These are phyloP conservation scores for Nidularia pulvinata DNA, from an alignment of 768 basidiomycete species.

Conservation along the genomic window DNA sequence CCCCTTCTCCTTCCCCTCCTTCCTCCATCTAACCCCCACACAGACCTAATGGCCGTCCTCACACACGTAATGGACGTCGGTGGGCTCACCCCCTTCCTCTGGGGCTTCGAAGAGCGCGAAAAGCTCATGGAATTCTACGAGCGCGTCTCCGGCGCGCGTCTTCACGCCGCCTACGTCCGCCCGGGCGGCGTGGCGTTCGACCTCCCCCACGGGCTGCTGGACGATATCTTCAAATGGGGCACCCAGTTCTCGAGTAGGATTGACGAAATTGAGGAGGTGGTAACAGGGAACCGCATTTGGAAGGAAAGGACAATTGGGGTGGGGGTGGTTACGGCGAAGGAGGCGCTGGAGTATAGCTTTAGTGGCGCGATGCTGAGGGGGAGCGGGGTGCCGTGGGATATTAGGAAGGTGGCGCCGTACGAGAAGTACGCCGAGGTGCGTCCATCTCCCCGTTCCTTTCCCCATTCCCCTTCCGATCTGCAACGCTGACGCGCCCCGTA, in stretches of 20 bases:
- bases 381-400: constrained; percentile 93
- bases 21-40: constrained; percentile 21
- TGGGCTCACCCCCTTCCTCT: constrained; percentile 97
- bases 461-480: not conserved
- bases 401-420: constrained; percentile 90
- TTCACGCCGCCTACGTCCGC: constrained; percentile 97
- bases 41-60: constrained; percentile 95
- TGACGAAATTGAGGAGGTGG: constrained; percentile 98
- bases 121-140: constrained; percentile 99
- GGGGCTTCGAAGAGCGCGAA: constrained; percentile 99
- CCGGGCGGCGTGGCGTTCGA: constrained; percentile 99
- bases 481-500: constrained; percentile 17
- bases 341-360: constrained; percentile 92
- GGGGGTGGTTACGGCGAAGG: constrained; percentile 87
- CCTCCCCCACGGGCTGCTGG: constrained; percentile 95
- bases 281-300: constrained; percentile 98
- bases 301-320: constrained; percentile 92
- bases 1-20: not conserved
- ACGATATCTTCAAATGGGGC: constrained; percentile 98
- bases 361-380: constrained; percentile 97
- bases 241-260: constrained; percentile 91
- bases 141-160: constrained; percentile 95
- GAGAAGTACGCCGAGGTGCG: constrained; percentile 93
- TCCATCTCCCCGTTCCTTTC: not conserved
- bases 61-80: constrained; percentile 98